Evolutionary conservation across 106 monocot genomes (phyloP), one percentile per base, ranked within the genome.

Genomic region (Phalaenopsis equestris): DNA sequence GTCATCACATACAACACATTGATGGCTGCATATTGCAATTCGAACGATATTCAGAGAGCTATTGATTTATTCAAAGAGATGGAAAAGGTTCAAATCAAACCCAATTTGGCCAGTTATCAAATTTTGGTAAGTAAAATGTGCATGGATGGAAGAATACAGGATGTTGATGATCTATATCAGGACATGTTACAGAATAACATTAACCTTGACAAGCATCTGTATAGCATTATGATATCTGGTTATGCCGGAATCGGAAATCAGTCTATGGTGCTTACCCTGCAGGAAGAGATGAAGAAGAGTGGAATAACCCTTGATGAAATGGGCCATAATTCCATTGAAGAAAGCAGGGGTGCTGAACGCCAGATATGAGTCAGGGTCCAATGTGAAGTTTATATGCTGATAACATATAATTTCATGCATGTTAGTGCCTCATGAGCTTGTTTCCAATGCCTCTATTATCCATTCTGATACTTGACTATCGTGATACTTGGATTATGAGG

Each of bases 1-100:
- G 86, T 79, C 0, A 79, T 93, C 43, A 96, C 91, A 15, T 91
- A 87, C 39, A 91, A 88, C 57, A 88, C 85, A 77, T 79, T 96
- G 14, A 90, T 96, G 48, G 80, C 85, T 5, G 89, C 85, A 11
- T 84, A 86, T 82, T 89, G 84, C 81, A 82, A 85, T 45, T 39
- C 9, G 52, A 73, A 75, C 24, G 80, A 83, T 47, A 75, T 57
- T 18, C 56, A 86, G 39, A 89, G 57, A 81, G 89, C 87, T 46
- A 41, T 87, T 10, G 84, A 89, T 23, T 56, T 93, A 24, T 85
- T 79, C 56, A 76, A 93, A 76, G 83, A 83, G 76, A 91, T 91
- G 88, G 75, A 86, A 75, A 80, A 78, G 19, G 17, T 78, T n/a
- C 84, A 84, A 17, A 55, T 93, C 41, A 85, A 80, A 83, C 85